Conservation (phyloP, 2,329 filamentous ascomycete species). For the Diplodia scrobiculata region DNA sequence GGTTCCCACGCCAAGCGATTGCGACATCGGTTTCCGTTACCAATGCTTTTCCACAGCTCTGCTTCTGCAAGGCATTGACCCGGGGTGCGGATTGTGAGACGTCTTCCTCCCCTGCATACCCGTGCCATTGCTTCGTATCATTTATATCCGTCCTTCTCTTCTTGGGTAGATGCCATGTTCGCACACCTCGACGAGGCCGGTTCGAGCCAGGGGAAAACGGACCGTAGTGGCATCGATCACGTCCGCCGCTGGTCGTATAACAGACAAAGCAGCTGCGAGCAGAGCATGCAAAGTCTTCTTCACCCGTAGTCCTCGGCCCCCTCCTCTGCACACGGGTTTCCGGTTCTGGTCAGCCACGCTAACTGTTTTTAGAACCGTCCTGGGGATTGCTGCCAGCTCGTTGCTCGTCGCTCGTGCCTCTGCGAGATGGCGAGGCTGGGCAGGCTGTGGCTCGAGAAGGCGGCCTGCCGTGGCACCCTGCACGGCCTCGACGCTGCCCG, state of each 20-base stretch:
- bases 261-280: no score
- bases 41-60: neutral
- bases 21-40: conserved; percentile 6
- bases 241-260: no score
- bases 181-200: no score
- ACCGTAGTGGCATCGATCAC: no score
- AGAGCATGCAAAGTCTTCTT: neutral
- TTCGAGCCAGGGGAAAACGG: no score
- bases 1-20: neutral
- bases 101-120: neutral
- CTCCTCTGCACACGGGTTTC: neutral
- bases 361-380: neutral
- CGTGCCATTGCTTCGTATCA: neutral
- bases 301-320: no score
- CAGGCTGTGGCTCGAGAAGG: conserved; percentile 4
- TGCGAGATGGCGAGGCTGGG: neutral
- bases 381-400: no score
- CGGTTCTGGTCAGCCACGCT: neutral
- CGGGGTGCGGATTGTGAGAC: neutral
- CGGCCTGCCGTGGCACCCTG: neutral
- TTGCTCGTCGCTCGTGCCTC: neutral
- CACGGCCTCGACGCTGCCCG: conserved; percentile 11
- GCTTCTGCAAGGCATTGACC: neutral
- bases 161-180: neutral
- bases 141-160: conserved; percentile 7